These are phyloP conservation scores for Pseudotsuga menziesii DNA, from an alignment of 75 land plant species.

Conservation along the genomic window DNA sequence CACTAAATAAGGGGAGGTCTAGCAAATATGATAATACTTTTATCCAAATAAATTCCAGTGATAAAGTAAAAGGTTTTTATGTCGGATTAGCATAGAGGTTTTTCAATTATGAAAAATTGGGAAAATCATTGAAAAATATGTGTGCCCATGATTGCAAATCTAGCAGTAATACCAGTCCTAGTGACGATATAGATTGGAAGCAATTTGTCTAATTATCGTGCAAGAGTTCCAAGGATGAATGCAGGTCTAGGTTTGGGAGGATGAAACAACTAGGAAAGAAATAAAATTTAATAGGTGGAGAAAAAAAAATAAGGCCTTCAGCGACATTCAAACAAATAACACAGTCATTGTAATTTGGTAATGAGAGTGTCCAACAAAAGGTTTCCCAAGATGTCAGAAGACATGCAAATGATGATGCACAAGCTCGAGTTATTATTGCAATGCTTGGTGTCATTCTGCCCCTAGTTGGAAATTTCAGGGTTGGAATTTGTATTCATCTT, in stretches of 20 bases:
- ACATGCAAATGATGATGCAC: conserved; percentile 48
- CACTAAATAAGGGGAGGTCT: not conserved
- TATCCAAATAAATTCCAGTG: not conserved
- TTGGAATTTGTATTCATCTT: too few relatives aligned
- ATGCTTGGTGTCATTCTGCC: conserved; percentile 82
- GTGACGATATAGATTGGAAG: conserved; percentile 31
- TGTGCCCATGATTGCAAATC: conserved; percentile 3
- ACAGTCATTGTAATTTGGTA: conserved; percentile 13
- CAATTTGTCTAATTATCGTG: conserved; percentile 27
- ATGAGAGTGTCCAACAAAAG: not conserved
- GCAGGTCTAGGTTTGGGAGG: conserved; percentile 6
- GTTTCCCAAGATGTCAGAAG: conserved; percentile 46
- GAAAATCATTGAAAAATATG: conserved; percentile 23
- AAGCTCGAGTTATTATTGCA: conserved; percentile 58
- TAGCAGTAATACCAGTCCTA: conserved; percentile 14
- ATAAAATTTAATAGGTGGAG: not conserved
- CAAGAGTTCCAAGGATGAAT: conserved; percentile 14
- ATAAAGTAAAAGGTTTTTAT: not conserved
- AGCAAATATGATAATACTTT: not conserved
- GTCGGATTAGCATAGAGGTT: not conserved
- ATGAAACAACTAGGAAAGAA: conserved; percentile 4
- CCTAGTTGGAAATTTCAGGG: conserved; percentile 45
- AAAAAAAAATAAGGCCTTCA: conserved; percentile 9
- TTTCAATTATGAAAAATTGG: conserved; percentile 20
- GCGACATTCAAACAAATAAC: conserved; percentile 4